Conservation (phyloP, 495 filamentous ascomycete species). For the Aspergillus coremiiformis region DNA sequence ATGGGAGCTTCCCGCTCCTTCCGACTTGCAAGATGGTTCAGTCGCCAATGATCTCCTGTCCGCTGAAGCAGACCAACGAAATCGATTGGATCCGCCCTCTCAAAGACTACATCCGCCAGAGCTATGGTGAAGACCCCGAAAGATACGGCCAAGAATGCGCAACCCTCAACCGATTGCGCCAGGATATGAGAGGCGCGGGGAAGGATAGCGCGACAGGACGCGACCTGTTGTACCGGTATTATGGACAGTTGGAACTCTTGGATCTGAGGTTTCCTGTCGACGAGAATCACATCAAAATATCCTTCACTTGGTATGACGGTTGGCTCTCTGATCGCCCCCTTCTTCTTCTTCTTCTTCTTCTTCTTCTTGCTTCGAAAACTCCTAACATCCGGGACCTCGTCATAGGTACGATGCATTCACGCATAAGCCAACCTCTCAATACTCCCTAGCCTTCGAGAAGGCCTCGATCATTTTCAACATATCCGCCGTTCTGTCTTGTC, state of each 20-base stretch:
- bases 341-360: background rate
- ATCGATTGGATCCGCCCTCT: conserved; percentile 96
- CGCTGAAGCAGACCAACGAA: conserved; percentile 97
- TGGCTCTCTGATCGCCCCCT: background rate
- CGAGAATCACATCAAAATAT: conserved; percentile 97
- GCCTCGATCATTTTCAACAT: conserved; percentile 99
- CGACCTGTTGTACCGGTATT: conserved; percentile 93
- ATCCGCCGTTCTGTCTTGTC: conserved; percentile 90
- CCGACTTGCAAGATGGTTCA: conserved; percentile 53
- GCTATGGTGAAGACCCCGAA: conserved; percentile 94
- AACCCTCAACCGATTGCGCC: conserved; percentile 90
- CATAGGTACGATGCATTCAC: conserved; percentile 96
- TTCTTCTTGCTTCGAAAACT: background rate
- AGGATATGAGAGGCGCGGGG: conserved; percentile 97
- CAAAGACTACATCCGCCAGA: conserved; percentile 86
- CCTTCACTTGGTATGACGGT: conserved; percentile 81
- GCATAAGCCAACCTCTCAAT: conserved; percentile 89
- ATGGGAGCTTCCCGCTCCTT: conserved; percentile 41
- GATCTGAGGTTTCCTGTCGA: conserved; percentile 95
- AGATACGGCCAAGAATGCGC: conserved; percentile 90
- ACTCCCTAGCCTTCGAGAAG: conserved; percentile 95
- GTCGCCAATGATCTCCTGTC: conserved; percentile 86
- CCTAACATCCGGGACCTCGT: conserved; percentile 7
- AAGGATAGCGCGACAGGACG: conserved; percentile 93
- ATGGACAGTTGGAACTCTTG: conserved; percentile 90